phyloP scores from a whole-genome alignment of 306 rosid species.

The Hippophae rhamnoides region DNA sequence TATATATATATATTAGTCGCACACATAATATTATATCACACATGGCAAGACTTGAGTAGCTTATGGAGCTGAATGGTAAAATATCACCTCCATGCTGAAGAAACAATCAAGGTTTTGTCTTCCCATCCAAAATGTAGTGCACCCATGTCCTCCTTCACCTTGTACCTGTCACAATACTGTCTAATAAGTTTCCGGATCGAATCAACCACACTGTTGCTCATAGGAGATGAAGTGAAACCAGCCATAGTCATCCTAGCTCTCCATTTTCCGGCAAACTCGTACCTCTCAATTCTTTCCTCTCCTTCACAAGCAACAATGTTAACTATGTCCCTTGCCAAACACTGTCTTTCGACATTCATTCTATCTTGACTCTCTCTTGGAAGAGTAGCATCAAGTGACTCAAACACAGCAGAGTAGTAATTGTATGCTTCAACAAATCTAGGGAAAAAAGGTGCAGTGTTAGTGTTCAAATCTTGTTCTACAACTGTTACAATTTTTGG shows the following conservation, averaged over 20 bases:
- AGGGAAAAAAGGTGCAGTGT: conserved; percentile 70
- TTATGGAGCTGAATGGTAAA: neutral
- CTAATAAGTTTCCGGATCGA: conserved; percentile 38
- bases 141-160: conserved; percentile 64
- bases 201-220: conserved; percentile 34
- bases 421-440: conserved; percentile 75
- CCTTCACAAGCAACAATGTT: conserved; percentile 90
- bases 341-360: conserved; percentile 85
- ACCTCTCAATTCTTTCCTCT: conserved; percentile 81
- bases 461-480: conserved; percentile 91
- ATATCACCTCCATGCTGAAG: conserved; percentile 83
- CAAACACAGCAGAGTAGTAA: conserved; percentile 79
- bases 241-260: conserved; percentile 96
- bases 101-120: conserved; percentile 74
- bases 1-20: conserved; percentile 14
- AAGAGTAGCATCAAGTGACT: conserved; percentile 81
- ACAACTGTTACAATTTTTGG: conserved; percentile 87
- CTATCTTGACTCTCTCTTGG: conserved; percentile 89
- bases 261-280: conserved; percentile 97
- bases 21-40: conserved; percentile 29
- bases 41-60: conserved; percentile 6
- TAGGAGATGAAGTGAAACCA: conserved; percentile 58
- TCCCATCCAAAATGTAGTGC: conserved; percentile 94
- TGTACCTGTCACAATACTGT: conserved; percentile 63
- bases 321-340: conserved; percentile 90